phyloP scores from a whole-genome alignment of 2,329 filamentous ascomycete genomes.

The Talaromyces piceae region DNA sequence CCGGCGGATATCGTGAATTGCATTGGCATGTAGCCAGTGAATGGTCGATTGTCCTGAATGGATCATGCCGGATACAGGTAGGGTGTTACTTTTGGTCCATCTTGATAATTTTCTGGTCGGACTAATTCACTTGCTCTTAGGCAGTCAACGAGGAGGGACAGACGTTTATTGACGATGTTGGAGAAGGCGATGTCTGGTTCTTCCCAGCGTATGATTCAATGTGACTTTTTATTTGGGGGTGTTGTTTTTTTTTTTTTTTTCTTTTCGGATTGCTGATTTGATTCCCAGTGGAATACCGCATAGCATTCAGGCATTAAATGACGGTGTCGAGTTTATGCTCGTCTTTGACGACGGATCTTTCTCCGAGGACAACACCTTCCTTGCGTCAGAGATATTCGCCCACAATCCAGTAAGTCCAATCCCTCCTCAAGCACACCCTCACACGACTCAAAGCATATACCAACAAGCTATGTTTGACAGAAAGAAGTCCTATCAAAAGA shows the following conservation, averaged over 20 bases:
- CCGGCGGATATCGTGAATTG: constrained; percentile 54
- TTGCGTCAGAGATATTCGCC: constrained; percentile 57
- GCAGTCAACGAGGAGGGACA: constrained; percentile 52
- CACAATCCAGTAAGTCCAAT: constrained; percentile 25
- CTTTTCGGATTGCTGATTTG: constrained; percentile 1
- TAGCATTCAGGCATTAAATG: constrained; percentile 64
- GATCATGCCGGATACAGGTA: constrained; percentile 31
- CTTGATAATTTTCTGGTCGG: background rate
- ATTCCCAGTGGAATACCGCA: constrained; percentile 59
- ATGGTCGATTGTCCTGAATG: constrained; percentile 34
- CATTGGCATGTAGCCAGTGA: constrained; percentile 45
- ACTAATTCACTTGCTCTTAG: constrained; percentile 12
- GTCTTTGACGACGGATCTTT: constrained; percentile 56
- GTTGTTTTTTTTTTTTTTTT: background rate
- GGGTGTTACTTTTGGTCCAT: background rate
- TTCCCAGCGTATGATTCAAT: constrained; percentile 53
- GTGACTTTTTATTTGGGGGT: too few species aligned
- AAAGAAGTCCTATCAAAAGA: constrained; percentile 50
- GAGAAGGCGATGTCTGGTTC: constrained; percentile 73
- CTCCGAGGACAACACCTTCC: constrained; percentile 66
- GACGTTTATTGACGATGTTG: constrained; percentile 68
- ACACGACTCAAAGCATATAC: too few species aligned
- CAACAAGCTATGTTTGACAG: constrained; percentile 17
- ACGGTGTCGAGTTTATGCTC: constrained; percentile 59
- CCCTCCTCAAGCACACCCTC: too few species aligned